phyloP scores from a whole-genome alignment of 164 flowering plant species.

The Houttuynia cordata region DNA sequence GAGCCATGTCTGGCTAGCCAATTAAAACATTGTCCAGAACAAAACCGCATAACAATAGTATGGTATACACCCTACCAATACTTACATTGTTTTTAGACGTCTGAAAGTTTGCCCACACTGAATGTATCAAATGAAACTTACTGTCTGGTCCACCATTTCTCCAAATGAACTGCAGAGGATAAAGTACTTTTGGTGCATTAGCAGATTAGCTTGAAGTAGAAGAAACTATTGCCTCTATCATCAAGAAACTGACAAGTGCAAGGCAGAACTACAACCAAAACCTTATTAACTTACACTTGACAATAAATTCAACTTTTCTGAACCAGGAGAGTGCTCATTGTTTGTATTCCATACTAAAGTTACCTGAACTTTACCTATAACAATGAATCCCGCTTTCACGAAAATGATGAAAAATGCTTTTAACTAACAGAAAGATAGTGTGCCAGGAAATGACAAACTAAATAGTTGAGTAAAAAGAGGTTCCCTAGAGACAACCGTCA shows the following conservation, averaged over 20 bases:
- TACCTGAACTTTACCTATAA: constrained; percentile 78
- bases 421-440: not conserved
- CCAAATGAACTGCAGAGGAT: constrained; percentile 61
- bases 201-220: not conserved
- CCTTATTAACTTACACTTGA: constrained; percentile 42
- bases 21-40: not conserved
- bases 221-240: not conserved
- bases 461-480: no score
- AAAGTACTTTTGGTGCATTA: constrained; percentile 1
- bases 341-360: constrained; percentile 95
- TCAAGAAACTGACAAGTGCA: not conserved
- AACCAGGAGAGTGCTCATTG: constrained; percentile 55
- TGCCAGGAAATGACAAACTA: not conserved
- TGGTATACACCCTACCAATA: not conserved
- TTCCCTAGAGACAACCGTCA: no score
- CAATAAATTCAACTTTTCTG: constrained; percentile 54
- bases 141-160: constrained; percentile 63
- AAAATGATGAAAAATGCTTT: not conserved
- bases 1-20: not conserved
- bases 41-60: not conserved
- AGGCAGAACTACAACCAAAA: not conserved
- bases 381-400: not conserved
- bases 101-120: constrained; percentile 97
- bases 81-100: constrained; percentile 84
- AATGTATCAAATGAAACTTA: constrained; percentile 53